Evolutionary conservation across 2,329 filamentous ascomycete species (phyloP).

Genomic region (Sporothrix schenckii): DNA sequence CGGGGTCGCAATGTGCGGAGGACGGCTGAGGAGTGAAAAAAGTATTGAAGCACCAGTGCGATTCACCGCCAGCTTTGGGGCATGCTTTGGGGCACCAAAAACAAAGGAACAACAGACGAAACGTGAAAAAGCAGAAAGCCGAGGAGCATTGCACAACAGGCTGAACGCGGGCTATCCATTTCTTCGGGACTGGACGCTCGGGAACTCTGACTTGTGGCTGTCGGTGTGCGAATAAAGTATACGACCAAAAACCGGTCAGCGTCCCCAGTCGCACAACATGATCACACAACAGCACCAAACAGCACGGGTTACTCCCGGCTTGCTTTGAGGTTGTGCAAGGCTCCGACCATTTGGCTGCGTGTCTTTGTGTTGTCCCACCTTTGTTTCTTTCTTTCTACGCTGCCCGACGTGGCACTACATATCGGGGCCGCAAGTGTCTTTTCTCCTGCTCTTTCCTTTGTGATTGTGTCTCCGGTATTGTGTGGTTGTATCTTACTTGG

Average conservation of each 20-base stretch:
- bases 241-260: too few relatives aligned
- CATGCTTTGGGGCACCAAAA: too few relatives aligned
- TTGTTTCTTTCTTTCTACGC: not conserved
- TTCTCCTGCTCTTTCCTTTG: not conserved
- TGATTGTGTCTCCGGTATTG: too few relatives aligned
- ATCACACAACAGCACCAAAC: not conserved
- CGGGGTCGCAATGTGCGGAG: not conserved
- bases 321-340: not conserved
- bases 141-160: not conserved
- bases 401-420: constrained; percentile 1
- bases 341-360: constrained; percentile 7
- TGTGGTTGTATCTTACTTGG: not conserved
- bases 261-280: not conserved
- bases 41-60: too few relatives aligned
- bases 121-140: not conserved
- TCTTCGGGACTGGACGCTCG: not conserved
- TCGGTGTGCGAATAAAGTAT: not conserved
- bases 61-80: too few relatives aligned
- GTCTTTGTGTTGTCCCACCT: not conserved
- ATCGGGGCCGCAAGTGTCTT: not conserved
- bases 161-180: not conserved
- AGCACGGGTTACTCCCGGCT: not conserved
- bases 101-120: not conserved
- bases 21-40: too few relatives aligned
- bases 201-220: not conserved